A percentile compares a stretch with the other conserved stretches of the same genome.
Conservation (phyloP, 2,329 filamentous ascomycete species). For the Purpureocillium lavendulum region DNA sequence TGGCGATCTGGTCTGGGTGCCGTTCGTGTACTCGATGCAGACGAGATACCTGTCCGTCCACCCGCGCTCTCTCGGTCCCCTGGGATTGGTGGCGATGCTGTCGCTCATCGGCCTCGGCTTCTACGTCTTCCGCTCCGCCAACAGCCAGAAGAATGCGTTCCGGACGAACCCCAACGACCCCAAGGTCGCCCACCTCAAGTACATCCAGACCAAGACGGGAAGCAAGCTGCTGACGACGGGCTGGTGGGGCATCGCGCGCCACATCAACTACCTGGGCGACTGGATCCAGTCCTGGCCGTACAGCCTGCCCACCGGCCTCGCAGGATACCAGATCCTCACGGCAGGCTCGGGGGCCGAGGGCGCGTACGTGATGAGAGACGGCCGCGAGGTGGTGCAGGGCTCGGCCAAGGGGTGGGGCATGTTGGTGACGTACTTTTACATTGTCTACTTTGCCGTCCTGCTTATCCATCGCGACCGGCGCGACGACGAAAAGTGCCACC, state of each 20-base stretch:
- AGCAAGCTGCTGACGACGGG: slow-evolving; percentile 75
- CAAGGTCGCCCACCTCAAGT: slow-evolving; percentile 68
- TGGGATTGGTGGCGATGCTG: slow-evolving; percentile 56
- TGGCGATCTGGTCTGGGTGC: slow-evolving; percentile 87
- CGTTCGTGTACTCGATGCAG: slow-evolving; percentile 80
- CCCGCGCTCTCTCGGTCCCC: slow-evolving; percentile 67
- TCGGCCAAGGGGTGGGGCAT: slow-evolving; percentile 76
- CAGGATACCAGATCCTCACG: slow-evolving; percentile 67
- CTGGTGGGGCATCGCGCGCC: slow-evolving; percentile 88
- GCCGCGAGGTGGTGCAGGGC: slow-evolving; percentile 60
- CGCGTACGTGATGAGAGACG: slow-evolving; percentile 48
- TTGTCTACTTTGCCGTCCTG: slow-evolving; percentile 82
- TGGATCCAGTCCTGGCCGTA: slow-evolving; percentile 94
- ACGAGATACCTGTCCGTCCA: slow-evolving; percentile 77
- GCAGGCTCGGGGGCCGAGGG: slow-evolving; percentile 41
- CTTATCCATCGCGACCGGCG: slow-evolving; percentile 78
- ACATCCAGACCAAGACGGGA: slow-evolving; percentile 75
- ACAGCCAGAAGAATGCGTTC: slow-evolving; percentile 93
- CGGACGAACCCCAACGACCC: slow-evolving; percentile 79
- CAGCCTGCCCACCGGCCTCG: slow-evolving; percentile 74
- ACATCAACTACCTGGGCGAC: slow-evolving; percentile 95
- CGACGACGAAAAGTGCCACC: slow-evolving; percentile 83
- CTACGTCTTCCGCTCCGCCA: slow-evolving; percentile 86
- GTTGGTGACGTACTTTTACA: slow-evolving; percentile 88
- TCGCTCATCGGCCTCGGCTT: slow-evolving; percentile 67